A percentile compares a stretch with the other conserved stretches of the same genome.
These are phyloP conservation scores for Suhomyces kunorum DNA, from an alignment of 1,139 yeast genomes.

Conservation along the genomic window DNA sequence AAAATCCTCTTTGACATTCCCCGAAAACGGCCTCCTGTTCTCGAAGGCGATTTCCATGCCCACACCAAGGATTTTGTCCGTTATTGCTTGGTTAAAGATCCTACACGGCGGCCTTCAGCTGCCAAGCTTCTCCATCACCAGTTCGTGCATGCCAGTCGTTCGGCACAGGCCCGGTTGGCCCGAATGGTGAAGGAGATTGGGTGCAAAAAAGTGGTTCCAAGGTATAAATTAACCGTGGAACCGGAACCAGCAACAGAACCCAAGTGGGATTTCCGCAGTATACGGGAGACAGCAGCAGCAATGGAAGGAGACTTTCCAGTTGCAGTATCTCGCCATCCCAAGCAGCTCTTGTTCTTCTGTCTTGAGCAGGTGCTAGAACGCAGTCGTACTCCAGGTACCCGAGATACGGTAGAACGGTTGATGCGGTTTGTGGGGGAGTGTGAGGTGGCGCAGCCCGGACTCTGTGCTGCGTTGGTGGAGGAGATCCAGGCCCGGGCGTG, in stretches of 20 bases:
- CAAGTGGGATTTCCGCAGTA: slow-evolving; percentile 8
- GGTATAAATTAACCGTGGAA: slow-evolving; percentile 10
- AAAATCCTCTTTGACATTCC: slow-evolving; percentile 75
- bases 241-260: background rate
- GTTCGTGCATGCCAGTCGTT: slow-evolving; percentile 36
- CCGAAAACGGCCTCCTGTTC: slow-evolving; percentile 61
- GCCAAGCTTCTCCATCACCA: slow-evolving; percentile 44
- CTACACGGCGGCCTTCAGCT: slow-evolving; percentile 54
- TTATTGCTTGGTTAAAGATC: slow-evolving; percentile 60
- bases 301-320: no score
- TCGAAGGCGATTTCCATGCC: slow-evolving; percentile 48
- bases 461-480: slow-evolving; percentile 64
- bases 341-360: slow-evolving; percentile 32
- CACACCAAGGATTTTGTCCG: slow-evolving; percentile 60
- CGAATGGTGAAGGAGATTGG: slow-evolving; percentile 12
- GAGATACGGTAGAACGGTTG: slow-evolving; percentile 42
- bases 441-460: slow-evolving; percentile 61
- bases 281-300: background rate
- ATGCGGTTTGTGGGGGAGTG: slow-evolving; percentile 38
- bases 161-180: slow-evolving; percentile 11
- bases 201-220: slow-evolving; percentile 9
- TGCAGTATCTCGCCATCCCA: no score
- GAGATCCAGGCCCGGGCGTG: no score
- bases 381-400: slow-evolving; percentile 51
- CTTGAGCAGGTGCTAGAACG: slow-evolving; percentile 48